Conservation (phyloP, 805 yeast species). For the Teunomyces atbi region DNA sequence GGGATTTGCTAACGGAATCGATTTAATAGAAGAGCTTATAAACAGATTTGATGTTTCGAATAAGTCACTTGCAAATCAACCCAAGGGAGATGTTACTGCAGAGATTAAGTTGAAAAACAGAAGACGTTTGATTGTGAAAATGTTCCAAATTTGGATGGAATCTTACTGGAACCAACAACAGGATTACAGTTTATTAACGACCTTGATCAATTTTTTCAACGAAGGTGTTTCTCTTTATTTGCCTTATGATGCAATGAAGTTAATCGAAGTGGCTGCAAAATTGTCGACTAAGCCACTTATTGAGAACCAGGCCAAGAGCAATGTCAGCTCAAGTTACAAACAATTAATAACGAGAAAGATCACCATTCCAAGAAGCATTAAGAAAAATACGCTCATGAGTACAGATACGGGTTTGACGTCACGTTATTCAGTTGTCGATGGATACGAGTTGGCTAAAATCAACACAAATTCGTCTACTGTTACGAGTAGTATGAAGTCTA, state of each 20-base stretch:
- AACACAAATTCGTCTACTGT: conserved; percentile 47
- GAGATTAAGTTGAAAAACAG: conserved; percentile 51
- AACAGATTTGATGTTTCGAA: conserved; percentile 57
- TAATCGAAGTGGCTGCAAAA: conserved; percentile 62
- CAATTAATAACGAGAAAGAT: conserved; percentile 59
- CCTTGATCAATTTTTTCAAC: conserved; percentile 73
- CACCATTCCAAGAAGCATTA: conserved; percentile 30
- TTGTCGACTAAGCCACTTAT: conserved; percentile 55
- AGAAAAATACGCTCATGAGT: conserved; percentile 34
- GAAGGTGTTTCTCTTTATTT: conserved; percentile 63
- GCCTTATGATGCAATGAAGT: conserved; percentile 63
- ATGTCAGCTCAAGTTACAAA: conserved; percentile 13
- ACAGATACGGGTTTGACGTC: conserved; percentile 21
- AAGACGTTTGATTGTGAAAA: conserved; percentile 62
- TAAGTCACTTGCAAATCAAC: conserved; percentile 17
- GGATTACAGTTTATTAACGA: conserved; percentile 63
- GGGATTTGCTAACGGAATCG: conserved; percentile 64
- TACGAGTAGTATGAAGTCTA: conserved; percentile 39
- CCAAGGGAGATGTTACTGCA: conserved; percentile 18
- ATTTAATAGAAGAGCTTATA: conserved; percentile 66
- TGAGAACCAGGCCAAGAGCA: conserved; percentile 30
- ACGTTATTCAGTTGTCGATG: conserved; percentile 53
- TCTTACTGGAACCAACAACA: conserved; percentile 75
- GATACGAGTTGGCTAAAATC: conserved; percentile 53
- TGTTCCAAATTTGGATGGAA: conserved; percentile 84